These are phyloP conservation scores for Kodamaea plutei DNA, from an alignment of 1,139 yeast species.

Conservation along the genomic window DNA sequence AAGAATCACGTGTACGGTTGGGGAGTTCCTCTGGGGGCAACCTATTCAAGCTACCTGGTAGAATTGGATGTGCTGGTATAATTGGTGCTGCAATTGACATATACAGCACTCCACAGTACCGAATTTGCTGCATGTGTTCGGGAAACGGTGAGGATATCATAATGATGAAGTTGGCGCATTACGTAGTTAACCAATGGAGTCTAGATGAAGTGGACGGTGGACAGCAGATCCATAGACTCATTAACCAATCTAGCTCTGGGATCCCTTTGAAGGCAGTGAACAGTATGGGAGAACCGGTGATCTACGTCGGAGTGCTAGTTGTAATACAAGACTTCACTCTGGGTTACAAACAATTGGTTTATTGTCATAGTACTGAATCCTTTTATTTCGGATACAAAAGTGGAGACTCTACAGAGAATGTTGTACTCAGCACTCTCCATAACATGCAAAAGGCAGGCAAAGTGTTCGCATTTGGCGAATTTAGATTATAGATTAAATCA, in stretches of 20 bases:
- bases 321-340: slow-evolving; percentile 15
- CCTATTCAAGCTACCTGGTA: slow-evolving; percentile 44
- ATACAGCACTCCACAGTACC: slow-evolving; percentile 11
- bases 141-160: slow-evolving; percentile 57
- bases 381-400: slow-evolving; percentile 37
- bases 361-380: slow-evolving; percentile 43
- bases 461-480: slow-evolving; percentile 36
- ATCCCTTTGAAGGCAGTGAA: slow-evolving; percentile 10
- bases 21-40: slow-evolving; percentile 54
- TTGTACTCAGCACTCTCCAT: slow-evolving; percentile 27
- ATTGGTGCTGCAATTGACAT: slow-evolving; percentile 42
- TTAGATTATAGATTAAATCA: slow-evolving; percentile 9
- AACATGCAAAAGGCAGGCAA: slow-evolving; percentile 16
- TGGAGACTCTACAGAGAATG: slow-evolving; percentile 14
- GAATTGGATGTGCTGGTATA: slow-evolving; percentile 53
- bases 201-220: slow-evolving; percentile 11
- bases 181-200: slow-evolving; percentile 16
- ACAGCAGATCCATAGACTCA: slow-evolving; percentile 10
- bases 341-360: slow-evolving; percentile 20
- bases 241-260: slow-evolving; percentile 5
- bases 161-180: slow-evolving; percentile 35
- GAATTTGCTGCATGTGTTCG: slow-evolving; percentile 43
- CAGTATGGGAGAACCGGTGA: slow-evolving; percentile 9
- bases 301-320: slow-evolving; percentile 35
- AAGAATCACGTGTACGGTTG: slow-evolving; percentile 15